Evolutionary conservation across 2,329 filamentous ascomycete genomes (phyloP).

Genomic region (Venturia pyrina): DNA sequence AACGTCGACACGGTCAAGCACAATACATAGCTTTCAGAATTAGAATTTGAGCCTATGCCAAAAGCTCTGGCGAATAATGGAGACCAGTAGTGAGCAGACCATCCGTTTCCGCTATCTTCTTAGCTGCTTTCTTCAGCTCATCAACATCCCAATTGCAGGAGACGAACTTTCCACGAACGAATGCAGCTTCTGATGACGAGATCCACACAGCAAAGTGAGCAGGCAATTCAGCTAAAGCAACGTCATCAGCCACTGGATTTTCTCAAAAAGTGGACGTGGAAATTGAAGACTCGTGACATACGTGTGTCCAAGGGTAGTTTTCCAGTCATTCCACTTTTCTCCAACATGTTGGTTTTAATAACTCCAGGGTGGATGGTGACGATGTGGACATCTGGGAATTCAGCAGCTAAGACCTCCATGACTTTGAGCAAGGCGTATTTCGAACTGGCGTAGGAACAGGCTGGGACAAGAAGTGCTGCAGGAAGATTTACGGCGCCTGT

Average conservation of each 20-base stretch:
- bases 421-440: constrained; percentile 26
- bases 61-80: constrained; percentile 12
- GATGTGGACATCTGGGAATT: constrained; percentile 26
- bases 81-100: constrained; percentile 17
- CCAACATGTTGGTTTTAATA: constrained; percentile 25
- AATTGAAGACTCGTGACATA: neutral
- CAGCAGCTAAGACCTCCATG: constrained; percentile 22
- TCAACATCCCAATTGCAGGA: constrained; percentile 24
- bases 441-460: constrained; percentile 25
- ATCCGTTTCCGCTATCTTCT: constrained; percentile 15
- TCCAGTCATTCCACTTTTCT: neutral
- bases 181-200: constrained; percentile 20
- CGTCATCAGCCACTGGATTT: neutral
- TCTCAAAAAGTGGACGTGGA: neutral
- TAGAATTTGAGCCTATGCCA: neutral
- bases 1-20: too few species aligned
- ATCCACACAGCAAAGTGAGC: constrained; percentile 25
- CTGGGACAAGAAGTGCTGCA: neutral
- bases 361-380: constrained; percentile 27
- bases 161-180: constrained; percentile 15
- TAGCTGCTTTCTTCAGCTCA: constrained; percentile 19
- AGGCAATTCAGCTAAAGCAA: constrained; percentile 18
- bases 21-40: too few species aligned
- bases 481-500: neutral
- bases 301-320: constrained; percentile 1